Base-by-base conservation (phyloP, 768 basidiomycete genomes). In the Paxillus ammoniavirescens region DNA sequence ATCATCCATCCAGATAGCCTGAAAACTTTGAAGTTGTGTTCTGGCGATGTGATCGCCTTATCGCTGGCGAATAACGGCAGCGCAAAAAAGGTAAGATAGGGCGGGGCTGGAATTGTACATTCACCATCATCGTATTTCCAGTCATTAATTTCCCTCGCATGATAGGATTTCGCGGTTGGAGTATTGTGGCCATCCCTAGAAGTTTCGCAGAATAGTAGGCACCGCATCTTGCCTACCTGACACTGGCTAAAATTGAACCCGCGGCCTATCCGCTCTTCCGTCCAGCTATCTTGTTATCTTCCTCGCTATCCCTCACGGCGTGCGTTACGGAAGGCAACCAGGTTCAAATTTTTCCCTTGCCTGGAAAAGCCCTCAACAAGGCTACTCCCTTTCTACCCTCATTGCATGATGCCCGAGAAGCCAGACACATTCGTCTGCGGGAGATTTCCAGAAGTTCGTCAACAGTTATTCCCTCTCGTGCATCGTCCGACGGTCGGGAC, bases 151-250 rank as follows among this genome's bases (percentile, higher is more conserved):
- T 52, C 46, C 46, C 57, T 36, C 41, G 18, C 47, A 43, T 60
- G 58, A 57, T 63, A 87, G 86, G 69, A 75, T 42, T 84, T 85
- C 66, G 81, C 84, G 12, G 73, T 91, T 49, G 91, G 90, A 5
- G 72, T 84, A 43, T 78, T 81, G 60, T 92, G 90, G 90, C 89
- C 89, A n/a, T 87, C 85, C 37, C 61, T 77, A 42, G 86, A 88
- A 8, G 50, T 85, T 50, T 65, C 82, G 26, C 76, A 75, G 48
- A 79, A 83, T 55, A 73, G 90, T 87, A 67, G 63, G 83, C 76
- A 55, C 50, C 50, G 40, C 41, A 13, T 52, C 53, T 38, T 52
- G 48, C 42, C 49, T 17, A 42, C 40, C 38, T 26, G 26, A 35
- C 49, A 13, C 12, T 36, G 51, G 38, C 50, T 69, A 54, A 65